Conservation (phyloP, 768 basidiomycete genomes). For the Tulasnella sp. region DNA sequence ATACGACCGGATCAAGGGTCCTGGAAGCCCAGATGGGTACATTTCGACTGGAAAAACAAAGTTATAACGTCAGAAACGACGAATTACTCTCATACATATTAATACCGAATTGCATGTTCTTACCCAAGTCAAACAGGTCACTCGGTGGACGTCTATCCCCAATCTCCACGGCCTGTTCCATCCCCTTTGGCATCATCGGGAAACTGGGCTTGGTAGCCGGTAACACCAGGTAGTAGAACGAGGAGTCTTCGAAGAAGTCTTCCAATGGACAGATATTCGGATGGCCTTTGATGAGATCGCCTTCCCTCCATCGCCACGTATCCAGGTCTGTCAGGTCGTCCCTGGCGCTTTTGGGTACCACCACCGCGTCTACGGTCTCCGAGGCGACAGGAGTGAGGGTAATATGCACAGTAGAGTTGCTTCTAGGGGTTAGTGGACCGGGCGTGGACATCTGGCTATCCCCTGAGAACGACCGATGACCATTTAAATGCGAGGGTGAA, state of each 20-base stretch:
- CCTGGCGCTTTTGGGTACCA: neutral
- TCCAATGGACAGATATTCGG: constrained; percentile 90
- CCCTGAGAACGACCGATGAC: neutral
- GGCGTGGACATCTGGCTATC: neutral
- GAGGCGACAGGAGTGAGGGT: neutral
- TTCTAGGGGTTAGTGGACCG: neutral
- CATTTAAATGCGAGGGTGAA: neutral
- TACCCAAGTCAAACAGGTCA: constrained; percentile 78
- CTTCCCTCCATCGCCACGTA: constrained; percentile 45
- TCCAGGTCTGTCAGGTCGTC: constrained; percentile 8
- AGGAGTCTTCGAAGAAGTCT: constrained; percentile 93
- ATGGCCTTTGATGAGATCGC: constrained; percentile 69
- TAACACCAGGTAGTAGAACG: constrained; percentile 91
- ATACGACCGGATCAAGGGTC: constrained; percentile 64
- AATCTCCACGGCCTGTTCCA: constrained; percentile 9
- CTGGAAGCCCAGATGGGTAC: constrained; percentile 73
- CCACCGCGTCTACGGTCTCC: no score
- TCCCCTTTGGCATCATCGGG: constrained; percentile 10
- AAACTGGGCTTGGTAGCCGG: constrained; percentile 32
- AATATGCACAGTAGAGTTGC: neutral
- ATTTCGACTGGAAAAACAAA: constrained; percentile 46
- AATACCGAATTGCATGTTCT: neutral
- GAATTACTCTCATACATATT: neutral
- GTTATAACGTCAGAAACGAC: neutral
- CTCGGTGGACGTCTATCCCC: constrained; percentile 33